Base-by-base conservation (phyloP, 108 stramenopile species). In the Nitzschia inconspicua region DNA sequence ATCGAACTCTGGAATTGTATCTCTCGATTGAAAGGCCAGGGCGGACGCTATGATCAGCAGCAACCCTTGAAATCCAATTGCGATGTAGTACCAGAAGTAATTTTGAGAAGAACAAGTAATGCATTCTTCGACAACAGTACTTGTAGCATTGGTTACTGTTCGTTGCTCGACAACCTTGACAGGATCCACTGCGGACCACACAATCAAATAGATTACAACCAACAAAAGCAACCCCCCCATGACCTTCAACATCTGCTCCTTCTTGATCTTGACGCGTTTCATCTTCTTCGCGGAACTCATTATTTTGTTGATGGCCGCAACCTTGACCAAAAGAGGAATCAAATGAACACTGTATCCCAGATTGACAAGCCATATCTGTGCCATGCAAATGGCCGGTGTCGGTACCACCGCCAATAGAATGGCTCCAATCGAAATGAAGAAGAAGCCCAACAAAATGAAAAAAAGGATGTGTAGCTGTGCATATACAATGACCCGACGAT, bases 321-420 rank as follows among this genome's bases (percentile, higher is more conserved):
- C 67, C 42, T 75, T 75, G 7, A 76, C 61, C 1, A 80, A 43
- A 37, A 75, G 27, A 30, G 79, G 79, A 4, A 76, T 41, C 41
- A 80, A 19, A 23, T 41, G 57, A 10, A 72, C 31, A 2, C 64
- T 76, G 39, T 64, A 76, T 22, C 79, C 79, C 27, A 80, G 39
- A 0, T 13, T 16, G 14, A 73, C 23, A 18, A 80, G 25, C 79
- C 79, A 80, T 25, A 47, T 27, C 25, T 26, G 22, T 6, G 66
- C 26, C 20, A 63, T 40, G 46, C 79, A 80, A n/a, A 35, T 64
- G 1, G 9, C 44, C 18, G 48, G 26, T 5, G 43, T 39, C 2
- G 79, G 70, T n/a, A 10, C 47, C 28, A 54, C 19, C 13, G 39
- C 62, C 5, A 31, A 42, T 25, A 73, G 20, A 31, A 76, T 64